Conservation (phyloP, 257 asterid species). For the Capsicum rhomboideum region DNA sequence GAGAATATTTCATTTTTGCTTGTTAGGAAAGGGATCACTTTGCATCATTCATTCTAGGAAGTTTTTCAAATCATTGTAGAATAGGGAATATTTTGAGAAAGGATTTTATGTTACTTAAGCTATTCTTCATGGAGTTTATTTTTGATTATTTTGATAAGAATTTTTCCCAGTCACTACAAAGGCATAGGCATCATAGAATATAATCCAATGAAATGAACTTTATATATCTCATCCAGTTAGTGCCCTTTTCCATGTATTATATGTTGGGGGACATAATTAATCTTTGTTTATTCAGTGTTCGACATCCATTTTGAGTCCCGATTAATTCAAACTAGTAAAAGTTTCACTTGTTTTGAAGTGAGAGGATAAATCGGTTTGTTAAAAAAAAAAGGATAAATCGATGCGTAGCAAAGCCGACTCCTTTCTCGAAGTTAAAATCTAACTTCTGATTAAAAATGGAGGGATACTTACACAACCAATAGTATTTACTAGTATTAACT, state of each 20-base stretch:
- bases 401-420: background rate
- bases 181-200: background rate
- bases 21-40: constrained; percentile 2
- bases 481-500: background rate
- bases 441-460: background rate
- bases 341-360: background rate
- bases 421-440: background rate
- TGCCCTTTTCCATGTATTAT: background rate
- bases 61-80: background rate
- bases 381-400: too few relatives aligned
- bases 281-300: background rate
- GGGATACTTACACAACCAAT: background rate
- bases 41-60: constrained; percentile 9
- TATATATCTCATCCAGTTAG: background rate
- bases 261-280: background rate
- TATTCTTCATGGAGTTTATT: background rate
- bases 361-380: background rate
- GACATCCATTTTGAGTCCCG: background rate
- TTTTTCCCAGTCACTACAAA: background rate
- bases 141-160: background rate
- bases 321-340: background rate
- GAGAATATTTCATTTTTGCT: background rate
- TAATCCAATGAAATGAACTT: background rate
- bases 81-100: constrained; percentile 2
- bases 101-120: background rate